Conservation (phyloP, 139 green algal genomes). For the Microglena sp. region DNA sequence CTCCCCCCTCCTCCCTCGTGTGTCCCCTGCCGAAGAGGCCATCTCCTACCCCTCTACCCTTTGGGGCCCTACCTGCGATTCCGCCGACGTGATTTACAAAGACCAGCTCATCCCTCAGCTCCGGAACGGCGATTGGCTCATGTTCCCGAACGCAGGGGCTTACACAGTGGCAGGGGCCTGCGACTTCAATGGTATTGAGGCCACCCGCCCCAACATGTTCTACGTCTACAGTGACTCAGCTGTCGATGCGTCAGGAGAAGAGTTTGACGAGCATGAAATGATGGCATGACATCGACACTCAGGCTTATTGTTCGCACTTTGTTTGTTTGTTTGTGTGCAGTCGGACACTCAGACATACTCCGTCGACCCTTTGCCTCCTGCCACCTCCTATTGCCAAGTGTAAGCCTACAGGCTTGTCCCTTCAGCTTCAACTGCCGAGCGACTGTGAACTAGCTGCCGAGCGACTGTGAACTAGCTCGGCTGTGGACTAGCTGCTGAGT, state of each 20-base stretch:
- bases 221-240: constrained; percentile 40
- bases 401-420: no score
- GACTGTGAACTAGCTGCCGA: no score
- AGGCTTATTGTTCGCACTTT: no score
- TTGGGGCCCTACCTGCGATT: constrained; percentile 85
- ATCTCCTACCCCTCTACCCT: constrained; percentile 49
- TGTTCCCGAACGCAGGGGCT: constrained; percentile 83
- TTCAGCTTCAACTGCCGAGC: no score
- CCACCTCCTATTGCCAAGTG: no score
- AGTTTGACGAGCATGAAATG: no score
- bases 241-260: constrained; percentile 34
- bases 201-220: constrained; percentile 35
- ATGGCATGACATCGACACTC: no score
- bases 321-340: no score
- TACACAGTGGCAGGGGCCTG: constrained; percentile 83
- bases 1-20: constrained; percentile 29
- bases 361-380: no score
- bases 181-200: constrained; percentile 61
- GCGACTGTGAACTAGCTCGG: no score
- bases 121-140: constrained; percentile 84
- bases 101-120: constrained; percentile 67
- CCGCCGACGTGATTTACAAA: constrained; percentile 69
- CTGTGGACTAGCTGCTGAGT: no score
- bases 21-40: constrained; percentile 2
- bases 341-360: no score